A percentile compares a stretch with the other conserved stretches of the same genome.
These are phyloP conservation scores for Fragaria iinumae DNA, from an alignment of 306 rosid genomes.

Conservation along the genomic window DNA sequence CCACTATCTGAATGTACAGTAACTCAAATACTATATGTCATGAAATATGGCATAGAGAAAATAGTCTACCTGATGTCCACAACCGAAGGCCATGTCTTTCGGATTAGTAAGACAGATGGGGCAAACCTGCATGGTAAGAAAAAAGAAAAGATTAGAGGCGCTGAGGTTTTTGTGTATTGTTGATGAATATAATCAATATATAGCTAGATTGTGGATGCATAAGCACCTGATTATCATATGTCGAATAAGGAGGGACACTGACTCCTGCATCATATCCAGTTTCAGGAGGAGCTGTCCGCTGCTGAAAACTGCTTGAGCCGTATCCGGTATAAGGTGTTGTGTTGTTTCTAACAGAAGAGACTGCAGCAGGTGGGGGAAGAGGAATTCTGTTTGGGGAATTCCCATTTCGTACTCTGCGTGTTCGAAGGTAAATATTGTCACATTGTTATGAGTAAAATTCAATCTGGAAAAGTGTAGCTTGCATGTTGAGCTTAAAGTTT, in stretches of 20 bases:
- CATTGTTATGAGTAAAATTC: background rate
- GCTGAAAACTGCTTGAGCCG: conserved; percentile 38
- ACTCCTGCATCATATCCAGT: conserved; percentile 32
- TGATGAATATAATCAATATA: background rate
- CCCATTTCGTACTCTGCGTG: conserved; percentile 46
- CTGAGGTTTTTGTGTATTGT: background rate
- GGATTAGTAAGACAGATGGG: conserved; percentile 67
- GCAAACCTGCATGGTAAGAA: conserved; percentile 49
- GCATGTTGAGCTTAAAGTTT: conserved; percentile 9
- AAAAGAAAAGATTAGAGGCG: background rate
- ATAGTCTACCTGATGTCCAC: conserved; percentile 84
- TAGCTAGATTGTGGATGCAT: background rate
- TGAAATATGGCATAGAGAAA: conserved; percentile 7
- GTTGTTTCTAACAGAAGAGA: conserved; percentile 32
- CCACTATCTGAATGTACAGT: background rate
- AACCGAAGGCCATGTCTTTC: conserved; percentile 85
- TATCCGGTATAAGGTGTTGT: conserved; percentile 5
- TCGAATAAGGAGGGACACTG: conserved; percentile 39
- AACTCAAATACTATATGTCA: background rate
- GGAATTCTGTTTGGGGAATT: conserved; percentile 55
- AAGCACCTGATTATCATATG: conserved; percentile 65
- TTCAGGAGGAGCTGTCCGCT: conserved; percentile 30
- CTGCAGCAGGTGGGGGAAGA: conserved; percentile 70
- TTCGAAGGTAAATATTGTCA: conserved; percentile 12
- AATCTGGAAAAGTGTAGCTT: background rate